Evolutionary conservation across 768 basidiomycete species (phyloP).

Genomic region (Gelatoporia subvermispora): DNA sequence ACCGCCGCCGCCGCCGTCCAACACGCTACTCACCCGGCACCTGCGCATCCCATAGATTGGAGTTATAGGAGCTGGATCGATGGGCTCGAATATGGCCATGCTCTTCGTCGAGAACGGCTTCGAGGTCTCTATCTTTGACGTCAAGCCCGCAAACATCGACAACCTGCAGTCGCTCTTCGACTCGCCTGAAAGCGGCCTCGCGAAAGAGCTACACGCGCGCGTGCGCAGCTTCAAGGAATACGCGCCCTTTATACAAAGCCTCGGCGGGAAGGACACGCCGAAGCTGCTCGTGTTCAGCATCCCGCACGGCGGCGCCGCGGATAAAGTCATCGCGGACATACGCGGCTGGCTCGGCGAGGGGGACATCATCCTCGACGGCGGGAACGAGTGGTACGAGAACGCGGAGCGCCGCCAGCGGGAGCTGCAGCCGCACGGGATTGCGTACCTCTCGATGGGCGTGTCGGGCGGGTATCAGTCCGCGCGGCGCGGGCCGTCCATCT

Average conservation of each 20-base stretch:
- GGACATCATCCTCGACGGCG: constrained; percentile 21
- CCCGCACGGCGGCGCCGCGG: constrained; percentile 19
- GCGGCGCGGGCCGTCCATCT: constrained; percentile 16
- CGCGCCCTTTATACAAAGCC: constrained; percentile 10
- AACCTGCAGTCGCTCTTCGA: constrained; percentile 4
- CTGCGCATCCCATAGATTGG: constrained; percentile 13
- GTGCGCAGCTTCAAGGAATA: constrained; percentile 17
- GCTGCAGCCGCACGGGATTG: constrained; percentile 8
- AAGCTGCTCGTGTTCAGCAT: constrained; percentile 21
- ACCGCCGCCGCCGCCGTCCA: not conserved
- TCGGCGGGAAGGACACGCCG: constrained; percentile 9
- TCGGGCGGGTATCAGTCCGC: constrained; percentile 20
- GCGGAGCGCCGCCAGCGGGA: constrained; percentile 12
- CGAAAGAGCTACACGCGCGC: constrained; percentile 5
- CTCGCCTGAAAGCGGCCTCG: too few relatives aligned
- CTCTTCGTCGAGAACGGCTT: constrained; percentile 20
- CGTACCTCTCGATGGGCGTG: constrained; percentile 19
- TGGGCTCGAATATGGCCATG: constrained; percentile 20
- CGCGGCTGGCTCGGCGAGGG: constrained; percentile 8
- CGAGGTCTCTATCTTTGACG: constrained; percentile 17
- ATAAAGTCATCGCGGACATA: constrained; percentile 11
- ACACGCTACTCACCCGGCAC: not conserved
- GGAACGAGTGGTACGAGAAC: constrained; percentile 20
- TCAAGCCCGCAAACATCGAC: constrained; percentile 12
- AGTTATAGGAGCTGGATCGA: constrained; percentile 18